Evolutionary conservation across 345 rosid genomes (phyloP).

Genomic region (Dovyalis caffra): DNA sequence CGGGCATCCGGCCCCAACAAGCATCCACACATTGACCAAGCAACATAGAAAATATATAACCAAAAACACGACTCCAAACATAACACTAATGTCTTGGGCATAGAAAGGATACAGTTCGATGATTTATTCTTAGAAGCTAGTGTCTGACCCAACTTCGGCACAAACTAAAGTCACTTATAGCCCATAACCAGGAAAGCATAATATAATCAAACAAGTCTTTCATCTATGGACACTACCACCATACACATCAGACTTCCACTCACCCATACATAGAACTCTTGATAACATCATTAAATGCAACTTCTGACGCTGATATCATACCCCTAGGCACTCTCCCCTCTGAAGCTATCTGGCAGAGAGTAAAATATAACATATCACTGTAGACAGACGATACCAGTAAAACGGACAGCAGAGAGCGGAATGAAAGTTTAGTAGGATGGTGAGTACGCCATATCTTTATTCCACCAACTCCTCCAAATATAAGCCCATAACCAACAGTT

Average conservation of each 20-base stretch:
- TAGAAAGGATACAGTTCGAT: too few relatives aligned
- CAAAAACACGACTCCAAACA: too few relatives aligned
- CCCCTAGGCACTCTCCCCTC: conserved; percentile 19
- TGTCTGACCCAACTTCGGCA: too few relatives aligned
- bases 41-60: too few relatives aligned
- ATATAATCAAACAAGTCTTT: conserved; percentile 15
- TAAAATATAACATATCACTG: conserved; percentile 12
- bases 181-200: not conserved
- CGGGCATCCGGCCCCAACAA: too few relatives aligned
- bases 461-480: conserved; percentile 34
- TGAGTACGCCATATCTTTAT: conserved; percentile 23
- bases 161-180: too few relatives aligned
- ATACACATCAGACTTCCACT: conserved; percentile 17
- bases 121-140: too few relatives aligned
- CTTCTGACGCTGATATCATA: conserved; percentile 14
- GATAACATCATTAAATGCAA: not conserved
- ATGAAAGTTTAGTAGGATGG: conserved; percentile 29
- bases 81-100: too few relatives aligned
- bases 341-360: conserved; percentile 18
- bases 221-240: not conserved
- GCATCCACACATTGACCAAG: too few relatives aligned
- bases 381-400: conserved; percentile 21
- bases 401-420: conserved; percentile 22
- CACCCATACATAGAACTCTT: conserved; percentile 3
- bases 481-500: conserved; percentile 29